These are phyloP conservation scores for Malassezia dermatis DNA, from an alignment of 1,284 basidiomycete genomes.

Conservation along the genomic window DNA sequence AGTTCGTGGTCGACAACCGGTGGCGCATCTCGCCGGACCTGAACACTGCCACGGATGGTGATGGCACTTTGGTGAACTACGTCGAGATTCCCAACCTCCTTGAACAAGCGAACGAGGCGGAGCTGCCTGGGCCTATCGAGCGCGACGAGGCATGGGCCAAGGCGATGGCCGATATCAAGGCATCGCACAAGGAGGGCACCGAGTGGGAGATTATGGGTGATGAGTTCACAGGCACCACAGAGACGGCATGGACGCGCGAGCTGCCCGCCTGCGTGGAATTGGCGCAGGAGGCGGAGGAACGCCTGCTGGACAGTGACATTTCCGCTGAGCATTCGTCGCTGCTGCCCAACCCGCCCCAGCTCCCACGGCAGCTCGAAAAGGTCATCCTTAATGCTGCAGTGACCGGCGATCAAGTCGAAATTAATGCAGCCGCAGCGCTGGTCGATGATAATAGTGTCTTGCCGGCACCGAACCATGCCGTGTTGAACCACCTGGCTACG, in stretches of 20 bases:
- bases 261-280: conserved; percentile 46
- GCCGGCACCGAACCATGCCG: conserved; percentile 77
- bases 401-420: conserved; percentile 14
- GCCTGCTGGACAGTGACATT: conserved; percentile 17
- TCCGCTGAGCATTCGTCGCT: conserved; percentile 6
- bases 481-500: conserved; percentile 88
- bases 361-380: conserved; percentile 85
- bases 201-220: conserved; percentile 33
- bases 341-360: conserved; percentile 53
- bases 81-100: conserved; percentile 43
- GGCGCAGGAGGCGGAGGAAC: conserved; percentile 43
- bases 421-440: conserved; percentile 33
- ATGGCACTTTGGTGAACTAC: conserved; percentile 90
- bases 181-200: conserved; percentile 22
- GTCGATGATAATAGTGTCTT: conserved; percentile 86
- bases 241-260: conserved; percentile 47
- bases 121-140: neutral
- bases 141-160: conserved; percentile 7
- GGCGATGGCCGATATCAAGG: conserved; percentile 11
- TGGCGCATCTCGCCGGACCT: conserved; percentile 67
- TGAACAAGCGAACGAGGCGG: neutral
- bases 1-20: conserved; percentile 87
- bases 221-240: conserved; percentile 17
- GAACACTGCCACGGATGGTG: conserved; percentile 83
- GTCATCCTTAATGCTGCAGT: conserved; percentile 66